Conservation (phyloP, 257 asterid species). For the Handroanthus guayacan region DNA sequence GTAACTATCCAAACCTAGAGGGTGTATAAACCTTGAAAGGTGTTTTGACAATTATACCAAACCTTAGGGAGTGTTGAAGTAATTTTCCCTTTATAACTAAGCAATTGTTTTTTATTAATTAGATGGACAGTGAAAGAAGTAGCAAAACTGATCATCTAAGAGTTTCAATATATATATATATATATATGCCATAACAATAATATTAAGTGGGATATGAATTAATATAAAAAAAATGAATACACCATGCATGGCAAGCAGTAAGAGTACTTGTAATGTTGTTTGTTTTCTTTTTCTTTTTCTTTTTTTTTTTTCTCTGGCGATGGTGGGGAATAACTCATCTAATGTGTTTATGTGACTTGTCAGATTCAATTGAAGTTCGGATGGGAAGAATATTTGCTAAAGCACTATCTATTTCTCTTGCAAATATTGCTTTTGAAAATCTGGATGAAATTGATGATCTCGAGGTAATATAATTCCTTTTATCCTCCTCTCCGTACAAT, state of each 20-base stretch:
- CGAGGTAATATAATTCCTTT: slow-evolving; percentile 56
- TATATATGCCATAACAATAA: neutral
- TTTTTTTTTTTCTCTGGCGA: slow-evolving; percentile 15
- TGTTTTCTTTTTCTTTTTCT: no score
- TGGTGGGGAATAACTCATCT: slow-evolving; percentile 26
- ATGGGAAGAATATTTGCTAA: slow-evolving; percentile 72
- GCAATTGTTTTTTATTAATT: no score
- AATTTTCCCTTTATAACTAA: no score
- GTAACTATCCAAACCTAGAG: no score
- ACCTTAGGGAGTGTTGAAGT: no score
- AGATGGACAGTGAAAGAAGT: neutral
- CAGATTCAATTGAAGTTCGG: slow-evolving; percentile 79
- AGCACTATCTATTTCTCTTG: slow-evolving; percentile 67
- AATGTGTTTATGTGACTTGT: slow-evolving; percentile 38
- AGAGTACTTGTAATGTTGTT: no score
- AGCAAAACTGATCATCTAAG: neutral
- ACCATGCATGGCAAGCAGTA: no score
- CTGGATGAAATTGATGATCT: slow-evolving; percentile 70
- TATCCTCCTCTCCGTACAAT: slow-evolving; percentile 7
- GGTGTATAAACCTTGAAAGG: no score
- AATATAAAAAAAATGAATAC: no score
- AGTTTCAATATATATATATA: neutral
- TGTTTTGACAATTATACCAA: no score
- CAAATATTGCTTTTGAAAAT: slow-evolving; percentile 71
- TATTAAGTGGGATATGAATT: no score